Evolutionary conservation across 2,329 filamentous ascomycete species (phyloP), one percentile per base, ranked within the genome.

Genomic region (Colletotrichum incanum): DNA sequence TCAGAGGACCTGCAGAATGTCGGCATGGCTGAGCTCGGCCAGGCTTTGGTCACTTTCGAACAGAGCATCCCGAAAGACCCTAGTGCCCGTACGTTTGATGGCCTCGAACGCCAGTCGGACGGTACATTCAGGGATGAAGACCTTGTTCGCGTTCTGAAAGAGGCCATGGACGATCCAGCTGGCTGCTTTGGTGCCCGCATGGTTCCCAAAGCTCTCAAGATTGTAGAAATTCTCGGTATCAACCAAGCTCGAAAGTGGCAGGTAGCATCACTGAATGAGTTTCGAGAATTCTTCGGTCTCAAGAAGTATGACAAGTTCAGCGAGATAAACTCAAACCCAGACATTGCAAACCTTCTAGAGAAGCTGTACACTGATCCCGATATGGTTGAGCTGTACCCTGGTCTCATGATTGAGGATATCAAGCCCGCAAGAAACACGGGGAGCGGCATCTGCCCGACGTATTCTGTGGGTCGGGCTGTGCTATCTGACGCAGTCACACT

Each of bases 341-440:
- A 89, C n/a, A 87, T 92, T 39, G 86, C 86, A 1, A 82, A 86
- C 37, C 82, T 85, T 9, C 84, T 93, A 5, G 86, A 88, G 72
- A 84, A 88, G 74, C 81, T 93, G 16, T 93, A 93, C 79, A 85
- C 87, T 28, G 85, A 91, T 59, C 90, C 90, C 0, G 91, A 93
- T 74, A 88, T 88, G 78, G 89, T 94, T 16, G 92, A 94, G 77
- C 83, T 93, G 7, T 93, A 93, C 76, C 91, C 92, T 0, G 92
- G 92, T 12, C 81, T 93, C 1, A 87, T 93, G 73, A 83, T 88
- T n/a, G 90, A 92, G 77, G 86, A 89, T 64, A 82, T 84, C 39
- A 90, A 91, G 77, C 82, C 84, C 0, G 81, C 83, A 0, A 85
- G 86, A 68, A 79, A 83, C 54, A 84, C 89, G 0, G 88, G 89